A percentile compares a stretch with the other conserved stretches of the same genome.
Evolutionary conservation across 208 protist species (phyloP).

Genomic region (Endotrypanum monterogeii): DNA sequence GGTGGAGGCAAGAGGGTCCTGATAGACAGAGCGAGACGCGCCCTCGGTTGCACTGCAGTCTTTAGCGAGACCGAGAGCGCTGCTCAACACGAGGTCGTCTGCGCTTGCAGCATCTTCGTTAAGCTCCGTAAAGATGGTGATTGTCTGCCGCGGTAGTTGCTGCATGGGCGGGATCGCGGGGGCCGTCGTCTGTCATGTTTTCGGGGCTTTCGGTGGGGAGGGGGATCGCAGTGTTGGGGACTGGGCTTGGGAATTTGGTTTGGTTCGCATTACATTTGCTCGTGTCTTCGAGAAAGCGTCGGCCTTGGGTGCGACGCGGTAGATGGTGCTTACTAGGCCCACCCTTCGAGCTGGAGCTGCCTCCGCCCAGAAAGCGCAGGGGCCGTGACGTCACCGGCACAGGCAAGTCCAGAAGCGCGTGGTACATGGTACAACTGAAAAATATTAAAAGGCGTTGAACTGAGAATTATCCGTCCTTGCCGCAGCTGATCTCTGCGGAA

Average conservation of each 20-base stretch:
- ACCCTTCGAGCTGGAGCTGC: slow-evolving; percentile 13
- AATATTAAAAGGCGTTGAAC: background rate
- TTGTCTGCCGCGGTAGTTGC: slow-evolving; percentile 21
- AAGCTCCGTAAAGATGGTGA: slow-evolving; percentile 56
- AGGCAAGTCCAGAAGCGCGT: slow-evolving; percentile 7
- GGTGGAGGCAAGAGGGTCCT: slow-evolving; percentile 17
- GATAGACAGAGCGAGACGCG: background rate
- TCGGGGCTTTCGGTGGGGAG: background rate
- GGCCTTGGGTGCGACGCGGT: background rate
- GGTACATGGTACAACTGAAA: slow-evolving; percentile 3
- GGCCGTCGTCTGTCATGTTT: background rate
- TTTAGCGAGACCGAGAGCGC: background rate
- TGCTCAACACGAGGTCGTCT: background rate
- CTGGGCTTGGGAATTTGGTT: background rate
- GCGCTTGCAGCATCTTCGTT: slow-evolving; percentile 26
- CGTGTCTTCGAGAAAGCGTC: background rate
- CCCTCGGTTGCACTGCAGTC: background rate
- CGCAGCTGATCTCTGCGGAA: too few species aligned
- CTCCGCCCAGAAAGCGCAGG: slow-evolving; percentile 23
- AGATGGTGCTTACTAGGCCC: background rate
- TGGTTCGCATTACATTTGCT: background rate
- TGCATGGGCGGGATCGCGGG: background rate
- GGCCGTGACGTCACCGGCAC: slow-evolving; percentile 19
- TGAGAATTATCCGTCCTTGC: too few species aligned
- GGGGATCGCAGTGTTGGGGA: background rate